Conservation (phyloP, 345 rosid genomes). For the Anacardium occidentale region DNA sequence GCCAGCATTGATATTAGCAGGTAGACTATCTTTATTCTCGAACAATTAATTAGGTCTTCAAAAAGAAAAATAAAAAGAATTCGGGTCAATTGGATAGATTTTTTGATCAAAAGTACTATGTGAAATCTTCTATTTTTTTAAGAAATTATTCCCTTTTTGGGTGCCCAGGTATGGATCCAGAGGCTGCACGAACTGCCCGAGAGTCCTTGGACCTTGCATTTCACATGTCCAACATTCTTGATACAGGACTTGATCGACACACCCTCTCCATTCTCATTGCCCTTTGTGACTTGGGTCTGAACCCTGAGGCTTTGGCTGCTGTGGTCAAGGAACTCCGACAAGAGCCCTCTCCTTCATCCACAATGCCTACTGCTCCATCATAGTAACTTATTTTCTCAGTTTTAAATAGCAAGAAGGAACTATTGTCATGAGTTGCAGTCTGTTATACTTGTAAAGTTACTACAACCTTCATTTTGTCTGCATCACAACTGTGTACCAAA, state of each 20-base stretch:
- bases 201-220: constrained; percentile 54
- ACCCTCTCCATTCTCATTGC: constrained; percentile 50
- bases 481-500: background rate
- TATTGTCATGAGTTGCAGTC: background rate
- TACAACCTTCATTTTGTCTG: background rate
- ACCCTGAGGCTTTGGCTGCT: constrained; percentile 50
- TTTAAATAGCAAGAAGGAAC: background rate
- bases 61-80: no score
- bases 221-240: constrained; percentile 54
- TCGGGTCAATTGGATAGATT: no score
- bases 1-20: no score
- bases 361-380: background rate
- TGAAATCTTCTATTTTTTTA: no score
- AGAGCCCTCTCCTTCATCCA: constrained; percentile 26
- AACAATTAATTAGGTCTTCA: no score
- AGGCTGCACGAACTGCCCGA: constrained; percentile 44
- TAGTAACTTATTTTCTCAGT: background rate
- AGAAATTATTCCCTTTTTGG: background rate
- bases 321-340: constrained; percentile 45
- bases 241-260: constrained; percentile 50
- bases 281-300: constrained; percentile 49
- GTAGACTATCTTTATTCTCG: no score
- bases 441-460: background rate
- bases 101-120: no score
- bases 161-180: constrained; percentile 35